phyloP scores from a whole-genome alignment of 2,329 filamentous ascomycete species.

The Capronia epimyces region DNA sequence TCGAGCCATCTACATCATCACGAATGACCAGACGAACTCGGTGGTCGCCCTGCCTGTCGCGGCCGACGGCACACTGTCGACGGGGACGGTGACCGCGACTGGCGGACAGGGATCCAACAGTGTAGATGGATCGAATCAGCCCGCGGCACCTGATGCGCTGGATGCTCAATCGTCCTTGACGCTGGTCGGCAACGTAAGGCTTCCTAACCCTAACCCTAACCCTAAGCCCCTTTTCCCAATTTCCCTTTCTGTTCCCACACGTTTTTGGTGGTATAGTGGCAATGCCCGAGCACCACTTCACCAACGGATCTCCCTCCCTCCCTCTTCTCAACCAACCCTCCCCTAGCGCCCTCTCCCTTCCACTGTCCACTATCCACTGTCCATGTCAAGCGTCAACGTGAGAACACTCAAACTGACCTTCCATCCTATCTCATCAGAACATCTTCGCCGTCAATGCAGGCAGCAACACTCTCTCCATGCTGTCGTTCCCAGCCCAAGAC shows the following conservation, averaged over 20 bases:
- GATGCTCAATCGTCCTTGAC: conserved; percentile 49
- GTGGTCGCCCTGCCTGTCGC: conserved; percentile 49
- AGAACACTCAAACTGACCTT: no score
- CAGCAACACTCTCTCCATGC: conserved; percentile 38
- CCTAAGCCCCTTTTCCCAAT: no score
- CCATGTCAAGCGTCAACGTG: no score
- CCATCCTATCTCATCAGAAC: no score
- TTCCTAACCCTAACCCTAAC: neutral
- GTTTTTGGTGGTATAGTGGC: no score
- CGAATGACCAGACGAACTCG: conserved; percentile 48
- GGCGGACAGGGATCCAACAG: conserved; percentile 45
- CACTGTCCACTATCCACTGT: no score
- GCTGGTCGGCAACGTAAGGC: conserved; percentile 47
- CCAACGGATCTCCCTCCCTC: no score
- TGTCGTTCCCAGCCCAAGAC: conserved; percentile 33
- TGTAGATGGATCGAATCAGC: conserved; percentile 38
- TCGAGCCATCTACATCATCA: conserved; percentile 54
- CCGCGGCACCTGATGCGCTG: conserved; percentile 48
- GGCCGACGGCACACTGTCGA: conserved; percentile 44
- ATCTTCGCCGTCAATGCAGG: conserved; percentile 36
- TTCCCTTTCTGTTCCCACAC: no score
- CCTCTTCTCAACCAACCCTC: no score
- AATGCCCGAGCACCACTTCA: conserved; percentile 16
- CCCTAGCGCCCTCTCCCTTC: no score
- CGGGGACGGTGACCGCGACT: conserved; percentile 42